A percentile compares a stretch with the other conserved stretches of the same genome.
phyloP scores from a whole-genome alignment of 2,329 filamentous ascomycete species.

The Celoporthe dispersa region DNA sequence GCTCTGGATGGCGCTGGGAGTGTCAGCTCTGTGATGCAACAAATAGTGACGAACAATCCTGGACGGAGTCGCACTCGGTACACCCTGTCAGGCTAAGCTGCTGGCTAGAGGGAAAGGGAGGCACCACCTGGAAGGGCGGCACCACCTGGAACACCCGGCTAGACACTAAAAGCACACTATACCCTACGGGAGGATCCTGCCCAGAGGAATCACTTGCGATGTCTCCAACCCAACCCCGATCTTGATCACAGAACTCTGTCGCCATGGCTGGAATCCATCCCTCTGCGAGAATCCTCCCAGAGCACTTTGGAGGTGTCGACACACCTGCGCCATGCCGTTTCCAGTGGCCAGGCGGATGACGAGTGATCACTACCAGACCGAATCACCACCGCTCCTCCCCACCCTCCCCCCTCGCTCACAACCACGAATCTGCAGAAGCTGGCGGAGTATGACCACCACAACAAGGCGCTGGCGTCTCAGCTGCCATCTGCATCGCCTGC shows the following conservation, averaged over 20 bases:
- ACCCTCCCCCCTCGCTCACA: neutral
- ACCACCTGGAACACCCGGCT: neutral
- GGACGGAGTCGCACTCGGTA: no score
- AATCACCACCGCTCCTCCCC: no score
- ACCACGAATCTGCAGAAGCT: neutral
- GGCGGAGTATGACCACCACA: neutral
- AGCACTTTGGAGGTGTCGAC: neutral
- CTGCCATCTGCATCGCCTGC: neutral
- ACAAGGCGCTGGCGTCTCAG: constrained; percentile 1
- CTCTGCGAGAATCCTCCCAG: neutral
- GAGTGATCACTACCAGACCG: neutral
- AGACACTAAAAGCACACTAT: neutral
- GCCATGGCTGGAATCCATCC: neutral
- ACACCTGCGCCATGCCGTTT: neutral
- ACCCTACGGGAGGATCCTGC: neutral
- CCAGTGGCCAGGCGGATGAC: neutral
- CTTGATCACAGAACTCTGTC: neutral
- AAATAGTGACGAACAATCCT: no score
- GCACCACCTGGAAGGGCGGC: neutral
- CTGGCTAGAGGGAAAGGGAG: no score
- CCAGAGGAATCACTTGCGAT: neutral
- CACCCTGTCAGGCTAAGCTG: no score
- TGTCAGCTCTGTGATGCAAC: neutral
- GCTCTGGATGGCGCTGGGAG: neutral
- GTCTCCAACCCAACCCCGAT: neutral